Evolutionary conservation across 2,329 filamentous ascomycete genomes (phyloP).

Genomic region (Neopestalotiopsis clavispora): DNA sequence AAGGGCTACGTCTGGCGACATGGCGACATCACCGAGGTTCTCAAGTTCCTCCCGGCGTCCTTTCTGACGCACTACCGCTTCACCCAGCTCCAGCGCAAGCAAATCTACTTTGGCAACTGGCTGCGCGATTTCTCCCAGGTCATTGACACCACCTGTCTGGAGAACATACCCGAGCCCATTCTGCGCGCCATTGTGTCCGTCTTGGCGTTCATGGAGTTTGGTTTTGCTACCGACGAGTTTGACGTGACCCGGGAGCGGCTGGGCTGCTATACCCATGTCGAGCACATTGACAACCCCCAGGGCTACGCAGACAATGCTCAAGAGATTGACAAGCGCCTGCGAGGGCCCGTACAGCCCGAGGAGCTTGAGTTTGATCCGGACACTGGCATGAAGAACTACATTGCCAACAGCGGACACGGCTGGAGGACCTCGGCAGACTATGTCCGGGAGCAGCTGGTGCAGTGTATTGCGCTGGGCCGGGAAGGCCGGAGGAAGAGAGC

Average conservation of each 20-base stretch:
- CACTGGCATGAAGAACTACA: slow-evolving; percentile 39
- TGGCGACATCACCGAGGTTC: slow-evolving; percentile 44
- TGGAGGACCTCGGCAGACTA: slow-evolving; percentile 36
- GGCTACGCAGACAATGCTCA: slow-evolving; percentile 35
- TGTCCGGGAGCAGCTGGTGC: slow-evolving; percentile 30
- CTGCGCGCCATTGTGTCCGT: slow-evolving; percentile 60
- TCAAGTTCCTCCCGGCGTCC: slow-evolving; percentile 41
- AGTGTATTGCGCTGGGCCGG: slow-evolving; percentile 32
- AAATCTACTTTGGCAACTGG: slow-evolving; percentile 50
- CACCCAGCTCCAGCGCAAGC: slow-evolving; percentile 42
- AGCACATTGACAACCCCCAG: slow-evolving; percentile 57
- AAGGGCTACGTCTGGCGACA: slow-evolving; percentile 47
- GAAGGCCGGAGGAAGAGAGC: slow-evolving; percentile 23
- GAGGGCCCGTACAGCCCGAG: slow-evolving; percentile 32
- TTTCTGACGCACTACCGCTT: slow-evolving; percentile 44
- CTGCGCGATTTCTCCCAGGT: slow-evolving; percentile 57
- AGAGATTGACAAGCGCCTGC: slow-evolving; percentile 32
- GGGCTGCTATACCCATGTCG: slow-evolving; percentile 54
- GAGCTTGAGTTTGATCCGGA: slow-evolving; percentile 35
- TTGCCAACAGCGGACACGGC: slow-evolving; percentile 32
- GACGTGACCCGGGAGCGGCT: slow-evolving; percentile 59
- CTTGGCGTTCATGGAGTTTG: slow-evolving; percentile 60
- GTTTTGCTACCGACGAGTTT: slow-evolving; percentile 60
- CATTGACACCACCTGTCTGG: slow-evolving; percentile 58
- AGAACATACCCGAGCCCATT: slow-evolving; percentile 56